Conservation (phyloP, 2,329 filamentous ascomycete genomes). For the Penicillium sp. region DNA sequence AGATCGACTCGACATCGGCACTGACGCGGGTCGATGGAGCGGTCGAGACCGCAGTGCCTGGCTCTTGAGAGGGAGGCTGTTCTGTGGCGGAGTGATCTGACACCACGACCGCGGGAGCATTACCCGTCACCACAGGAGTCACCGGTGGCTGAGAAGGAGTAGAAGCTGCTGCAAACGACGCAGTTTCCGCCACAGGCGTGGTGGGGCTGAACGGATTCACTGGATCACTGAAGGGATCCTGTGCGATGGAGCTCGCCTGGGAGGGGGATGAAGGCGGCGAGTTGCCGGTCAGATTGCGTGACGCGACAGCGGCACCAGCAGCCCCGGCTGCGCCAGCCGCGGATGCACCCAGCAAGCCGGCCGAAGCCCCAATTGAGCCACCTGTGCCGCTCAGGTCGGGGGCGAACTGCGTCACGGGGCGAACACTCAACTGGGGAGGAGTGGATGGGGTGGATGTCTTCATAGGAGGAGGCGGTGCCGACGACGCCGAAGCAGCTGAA, state of each 20-base stretch:
- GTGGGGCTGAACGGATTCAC: constrained; percentile 65
- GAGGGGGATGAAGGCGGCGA: constrained; percentile 31
- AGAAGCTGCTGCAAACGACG: constrained; percentile 24
- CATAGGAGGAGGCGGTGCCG: constrained; percentile 30
- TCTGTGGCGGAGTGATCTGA: constrained; percentile 20
- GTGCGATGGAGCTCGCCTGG: constrained; percentile 36
- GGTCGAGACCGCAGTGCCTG: constrained; percentile 17
- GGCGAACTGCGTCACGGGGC: constrained; percentile 77
- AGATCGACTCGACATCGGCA: constrained; percentile 17
- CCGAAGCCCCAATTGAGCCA: constrained; percentile 8
- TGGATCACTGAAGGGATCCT: constrained; percentile 47
- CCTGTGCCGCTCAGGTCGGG: constrained; percentile 51
- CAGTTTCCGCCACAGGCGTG: constrained; percentile 2
- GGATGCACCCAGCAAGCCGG: constrained; percentile 19
- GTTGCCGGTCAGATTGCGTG: constrained; percentile 32
- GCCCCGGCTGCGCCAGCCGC: constrained; percentile 18
- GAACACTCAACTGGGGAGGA: constrained; percentile 76
- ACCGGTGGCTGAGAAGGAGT: constrained; percentile 34
- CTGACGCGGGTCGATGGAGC: constrained; percentile 22
- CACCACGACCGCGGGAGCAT: constrained; percentile 34
- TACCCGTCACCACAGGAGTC: constrained; percentile 37
- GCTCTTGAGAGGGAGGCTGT: constrained; percentile 16
- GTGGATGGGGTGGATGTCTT: constrained; percentile 39
- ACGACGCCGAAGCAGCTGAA: constrained; percentile 24
- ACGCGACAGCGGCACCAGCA: constrained; percentile 19